Evolutionary conservation across 768 basidiomycete species (phyloP).

Genomic region (Trametes meyenii): DNA sequence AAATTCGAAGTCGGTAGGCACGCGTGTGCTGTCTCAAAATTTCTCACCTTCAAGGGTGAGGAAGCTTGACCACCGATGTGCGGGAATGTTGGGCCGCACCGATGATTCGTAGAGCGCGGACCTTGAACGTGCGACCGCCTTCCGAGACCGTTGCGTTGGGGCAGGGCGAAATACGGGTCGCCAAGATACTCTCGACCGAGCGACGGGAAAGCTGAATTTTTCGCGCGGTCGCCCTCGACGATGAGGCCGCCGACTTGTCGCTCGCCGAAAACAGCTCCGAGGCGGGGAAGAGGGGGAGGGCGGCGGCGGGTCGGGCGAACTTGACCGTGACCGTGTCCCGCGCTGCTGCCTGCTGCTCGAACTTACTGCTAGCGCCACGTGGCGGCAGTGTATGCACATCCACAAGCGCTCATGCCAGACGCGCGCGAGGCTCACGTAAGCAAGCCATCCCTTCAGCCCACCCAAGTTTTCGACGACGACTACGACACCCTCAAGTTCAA

Average conservation of each 20-base stretch:
- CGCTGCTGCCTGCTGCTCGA: not conserved
- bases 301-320: slow-evolving; percentile 7
- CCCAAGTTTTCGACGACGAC: slow-evolving; percentile 23
- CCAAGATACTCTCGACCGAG: not conserved
- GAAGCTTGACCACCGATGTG: not conserved
- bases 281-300: not conserved
- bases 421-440: slow-evolving; percentile 21
- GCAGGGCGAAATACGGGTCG: not conserved
- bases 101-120: not conserved
- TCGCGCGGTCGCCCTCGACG: not conserved
- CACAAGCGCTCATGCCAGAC: slow-evolving; percentile 10
- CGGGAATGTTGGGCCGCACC: not conserved
- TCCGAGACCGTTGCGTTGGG: no score
- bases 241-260: no score
- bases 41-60: not conserved
- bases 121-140: not conserved
- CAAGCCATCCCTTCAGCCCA: slow-evolving; percentile 12
- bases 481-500: slow-evolving; percentile 26
- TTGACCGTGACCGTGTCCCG: slow-evolving; percentile 7
- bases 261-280: not conserved
- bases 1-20: not conserved
- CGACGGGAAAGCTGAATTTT: not conserved
- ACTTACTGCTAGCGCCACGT: slow-evolving; percentile 13
- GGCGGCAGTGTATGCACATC: slow-evolving; percentile 10
- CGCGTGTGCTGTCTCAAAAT: not conserved